phyloP scores from a whole-genome alignment of 2,329 filamentous ascomycete species.

The Clarireedia homoeocarpa region DNA sequence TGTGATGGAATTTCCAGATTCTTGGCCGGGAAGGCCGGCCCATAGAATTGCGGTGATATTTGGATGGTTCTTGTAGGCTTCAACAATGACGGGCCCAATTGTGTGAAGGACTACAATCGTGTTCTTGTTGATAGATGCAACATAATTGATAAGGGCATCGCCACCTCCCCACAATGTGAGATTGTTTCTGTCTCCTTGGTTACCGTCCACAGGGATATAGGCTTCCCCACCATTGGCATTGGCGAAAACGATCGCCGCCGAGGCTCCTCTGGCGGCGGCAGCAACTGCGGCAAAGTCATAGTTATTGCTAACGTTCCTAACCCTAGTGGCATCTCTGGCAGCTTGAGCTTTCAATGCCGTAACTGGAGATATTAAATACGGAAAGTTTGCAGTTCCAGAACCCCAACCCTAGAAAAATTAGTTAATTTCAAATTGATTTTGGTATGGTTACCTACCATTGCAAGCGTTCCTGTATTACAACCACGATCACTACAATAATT shows the following conservation, averaged over 20 bases:
- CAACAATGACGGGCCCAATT: conserved; percentile 68
- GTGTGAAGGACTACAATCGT: conserved; percentile 90
- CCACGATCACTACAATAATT: conserved; percentile 55
- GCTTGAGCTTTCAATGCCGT: conserved; percentile 61
- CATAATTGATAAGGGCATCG: conserved; percentile 72
- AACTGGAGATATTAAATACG: conserved; percentile 71
- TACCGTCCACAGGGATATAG: conserved; percentile 74
- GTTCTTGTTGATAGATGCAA: conserved; percentile 72
- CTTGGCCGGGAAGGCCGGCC: conserved; percentile 77
- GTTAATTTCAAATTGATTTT: not conserved
- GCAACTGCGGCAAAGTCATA: conserved; percentile 60
- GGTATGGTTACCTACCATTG: conserved; percentile 38
- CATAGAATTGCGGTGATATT: conserved; percentile 82
- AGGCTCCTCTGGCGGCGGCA: conserved; percentile 49
- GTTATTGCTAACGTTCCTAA: conserved; percentile 63
- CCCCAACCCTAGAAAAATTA: conserved; percentile 51
- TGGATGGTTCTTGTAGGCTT: conserved; percentile 63
- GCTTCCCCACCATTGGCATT: conserved; percentile 84
- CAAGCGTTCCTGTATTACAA: conserved; percentile 55
- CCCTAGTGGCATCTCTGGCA: conserved; percentile 47
- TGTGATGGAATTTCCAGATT: conserved; percentile 70
- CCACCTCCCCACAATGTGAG: conserved; percentile 82
- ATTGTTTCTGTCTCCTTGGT: conserved; percentile 85
- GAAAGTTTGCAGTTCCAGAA: conserved; percentile 64
- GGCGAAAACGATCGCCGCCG: conserved; percentile 77